These are phyloP conservation scores for Imleria badia DNA, from an alignment of 768 basidiomycete species.

Conservation along the genomic window DNA sequence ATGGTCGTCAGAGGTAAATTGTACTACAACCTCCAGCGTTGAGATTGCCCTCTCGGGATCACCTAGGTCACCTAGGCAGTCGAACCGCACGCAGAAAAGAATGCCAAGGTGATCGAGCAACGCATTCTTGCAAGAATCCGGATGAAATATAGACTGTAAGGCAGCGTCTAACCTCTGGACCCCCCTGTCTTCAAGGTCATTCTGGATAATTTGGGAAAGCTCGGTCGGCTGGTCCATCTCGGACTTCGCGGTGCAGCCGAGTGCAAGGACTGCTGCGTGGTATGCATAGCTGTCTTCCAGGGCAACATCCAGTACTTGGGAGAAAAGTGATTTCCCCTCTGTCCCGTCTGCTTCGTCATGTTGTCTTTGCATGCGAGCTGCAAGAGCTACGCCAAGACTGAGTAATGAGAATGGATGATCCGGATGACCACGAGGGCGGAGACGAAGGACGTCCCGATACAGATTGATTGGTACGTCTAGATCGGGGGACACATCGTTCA, in stretches of 20 bases:
- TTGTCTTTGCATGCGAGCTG: constrained; percentile 6
- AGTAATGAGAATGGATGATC: not conserved
- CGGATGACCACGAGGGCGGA: not conserved
- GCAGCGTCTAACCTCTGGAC: not conserved
- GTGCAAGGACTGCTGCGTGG: not conserved
- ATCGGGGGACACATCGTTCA: not conserved
- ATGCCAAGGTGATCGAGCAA: not conserved
- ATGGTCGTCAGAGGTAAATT: too few species aligned
- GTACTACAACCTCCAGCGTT: too few species aligned
- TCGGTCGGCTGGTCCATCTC: not conserved
- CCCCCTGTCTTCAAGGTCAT: too few species aligned
- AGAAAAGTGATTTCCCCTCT: not conserved
- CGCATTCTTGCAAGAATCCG: not conserved
- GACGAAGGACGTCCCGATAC: not conserved
- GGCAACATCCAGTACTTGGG: not conserved
- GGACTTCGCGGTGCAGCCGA: not conserved
- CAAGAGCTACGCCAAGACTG: constrained; percentile 5
- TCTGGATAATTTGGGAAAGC: not conserved
- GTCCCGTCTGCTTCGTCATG: not conserved
- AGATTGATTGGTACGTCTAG: not conserved
- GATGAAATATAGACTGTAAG: not conserved
- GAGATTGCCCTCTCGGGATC: too few species aligned
- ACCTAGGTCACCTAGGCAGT: too few species aligned
- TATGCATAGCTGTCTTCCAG: too few species aligned
- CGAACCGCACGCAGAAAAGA: not conserved